Evolutionary conservation across 257 asterid species (phyloP).

Genomic region (Solanum acaule): DNA sequence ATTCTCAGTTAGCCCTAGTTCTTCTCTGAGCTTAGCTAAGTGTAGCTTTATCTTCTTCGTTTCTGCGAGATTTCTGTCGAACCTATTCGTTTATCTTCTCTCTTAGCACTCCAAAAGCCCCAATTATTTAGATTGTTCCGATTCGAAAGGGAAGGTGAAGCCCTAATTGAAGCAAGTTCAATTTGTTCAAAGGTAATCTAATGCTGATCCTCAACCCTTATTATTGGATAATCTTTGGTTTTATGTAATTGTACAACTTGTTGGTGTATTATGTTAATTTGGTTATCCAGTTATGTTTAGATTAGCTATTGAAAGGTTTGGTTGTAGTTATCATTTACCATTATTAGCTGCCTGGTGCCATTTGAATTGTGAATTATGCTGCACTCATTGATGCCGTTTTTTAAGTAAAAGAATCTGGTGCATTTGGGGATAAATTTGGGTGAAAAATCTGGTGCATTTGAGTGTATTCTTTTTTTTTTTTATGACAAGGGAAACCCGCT

Average conservation of each 20-base stretch:
- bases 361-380: background rate
- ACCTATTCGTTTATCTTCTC: background rate
- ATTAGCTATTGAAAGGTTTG: background rate
- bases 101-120: background rate
- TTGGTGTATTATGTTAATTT: background rate
- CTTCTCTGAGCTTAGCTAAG: background rate
- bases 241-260: background rate
- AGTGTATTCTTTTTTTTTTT: too few species aligned
- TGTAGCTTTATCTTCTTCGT: background rate
- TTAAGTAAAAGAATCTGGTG: background rate
- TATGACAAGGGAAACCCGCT: too few species aligned
- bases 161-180: background rate
- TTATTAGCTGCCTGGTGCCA: background rate
- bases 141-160: background rate
- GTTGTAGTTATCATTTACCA: background rate
- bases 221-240: background rate
- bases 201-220: background rate
- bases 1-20: background rate
- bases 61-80: background rate
- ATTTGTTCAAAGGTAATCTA: background rate
- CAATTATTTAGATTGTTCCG: background rate
- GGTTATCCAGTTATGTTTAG: background rate
- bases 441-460: background rate
- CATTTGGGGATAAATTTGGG: background rate
- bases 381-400: background rate